phyloP scores from a whole-genome alignment of 495 filamentous ascomycete genomes.

The Daldinia caldariorum region DNA sequence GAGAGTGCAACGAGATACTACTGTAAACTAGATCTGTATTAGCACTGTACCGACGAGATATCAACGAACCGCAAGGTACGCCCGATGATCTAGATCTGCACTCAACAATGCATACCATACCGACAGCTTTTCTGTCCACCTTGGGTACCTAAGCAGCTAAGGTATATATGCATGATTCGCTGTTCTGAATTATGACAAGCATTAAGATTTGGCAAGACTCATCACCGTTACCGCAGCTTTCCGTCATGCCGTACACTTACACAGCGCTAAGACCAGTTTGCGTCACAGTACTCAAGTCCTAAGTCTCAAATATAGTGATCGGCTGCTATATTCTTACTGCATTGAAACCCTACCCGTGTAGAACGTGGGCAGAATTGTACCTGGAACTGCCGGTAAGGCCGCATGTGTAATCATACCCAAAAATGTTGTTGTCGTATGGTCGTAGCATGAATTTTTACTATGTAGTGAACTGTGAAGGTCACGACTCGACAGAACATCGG shows the following conservation, averaged over 20 bases:
- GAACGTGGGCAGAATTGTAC: conserved; percentile 1
- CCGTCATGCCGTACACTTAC: conserved; percentile 7
- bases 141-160: too few relatives aligned
- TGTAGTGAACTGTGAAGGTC: neutral
- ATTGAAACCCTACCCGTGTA: conserved; percentile 26
- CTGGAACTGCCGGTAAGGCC: conserved; percentile 18
- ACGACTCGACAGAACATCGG: conserved; percentile 15
- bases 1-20: neutral
- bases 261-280: neutral
- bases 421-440: conserved; percentile 9
- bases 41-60: neutral
- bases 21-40: neutral
- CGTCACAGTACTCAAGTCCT: neutral
- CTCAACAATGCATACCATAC: conserved; percentile 21
- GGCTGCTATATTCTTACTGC: conserved; percentile 4
- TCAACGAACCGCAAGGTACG: conserved; percentile 21
- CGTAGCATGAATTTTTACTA: conserved; percentile 2
- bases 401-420: conserved; percentile 14
- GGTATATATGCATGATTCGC: neutral
- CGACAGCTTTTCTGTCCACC: conserved; percentile 6
- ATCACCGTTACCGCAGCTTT: conserved; percentile 25
- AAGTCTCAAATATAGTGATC: conserved; percentile 4
- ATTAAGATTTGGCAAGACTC: conserved; percentile 1
- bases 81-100: conserved; percentile 37
- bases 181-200: neutral